A percentile compares a stretch with the other conserved stretches of the same genome.
phyloP scores from a whole-genome alignment of 169 alveolate genomes.

The Cryptosporidium baileyi region DNA sequence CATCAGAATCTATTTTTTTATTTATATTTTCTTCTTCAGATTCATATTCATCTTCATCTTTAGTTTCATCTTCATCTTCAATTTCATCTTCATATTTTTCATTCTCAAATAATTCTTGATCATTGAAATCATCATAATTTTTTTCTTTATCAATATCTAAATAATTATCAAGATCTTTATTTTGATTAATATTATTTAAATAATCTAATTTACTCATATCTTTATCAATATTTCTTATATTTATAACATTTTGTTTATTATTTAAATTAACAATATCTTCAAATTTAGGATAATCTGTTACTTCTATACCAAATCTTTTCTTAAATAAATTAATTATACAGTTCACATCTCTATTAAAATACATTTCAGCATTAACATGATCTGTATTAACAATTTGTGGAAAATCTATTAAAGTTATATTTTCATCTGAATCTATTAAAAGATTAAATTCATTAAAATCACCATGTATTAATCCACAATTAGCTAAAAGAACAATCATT shows the following conservation, averaged over 20 bases:
- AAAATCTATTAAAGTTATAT: conserved; percentile 89
- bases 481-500: conserved; percentile 87
- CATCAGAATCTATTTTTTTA: conserved; percentile 43
- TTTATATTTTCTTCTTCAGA: conserved; percentile 72
- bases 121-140: neutral
- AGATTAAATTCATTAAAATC: conserved; percentile 98
- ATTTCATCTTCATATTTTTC: conserved; percentile 41
- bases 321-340: conserved; percentile 90
- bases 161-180: too few species aligned
- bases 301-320: conserved; percentile 88
- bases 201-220: conserved; percentile 81
- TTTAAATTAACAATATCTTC: conserved; percentile 59
- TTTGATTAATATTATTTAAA: conserved; percentile 58
- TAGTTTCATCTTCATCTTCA: conserved; percentile 67
- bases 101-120: neutral
- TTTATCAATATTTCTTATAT: conserved; percentile 75
- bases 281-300: conserved; percentile 87
- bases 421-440: conserved; percentile 86
- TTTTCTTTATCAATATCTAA: too few species aligned
- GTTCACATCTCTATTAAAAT: conserved; percentile 92
- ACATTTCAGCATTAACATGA: conserved; percentile 93
- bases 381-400: conserved; percentile 96
- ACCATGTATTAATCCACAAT: conserved; percentile 96
- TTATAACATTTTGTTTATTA: conserved; percentile 75
- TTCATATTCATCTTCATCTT: conserved; percentile 70